phyloP scores from a whole-genome alignment of 345 rosid species.

The Leavenworthia alabamica region DNA sequence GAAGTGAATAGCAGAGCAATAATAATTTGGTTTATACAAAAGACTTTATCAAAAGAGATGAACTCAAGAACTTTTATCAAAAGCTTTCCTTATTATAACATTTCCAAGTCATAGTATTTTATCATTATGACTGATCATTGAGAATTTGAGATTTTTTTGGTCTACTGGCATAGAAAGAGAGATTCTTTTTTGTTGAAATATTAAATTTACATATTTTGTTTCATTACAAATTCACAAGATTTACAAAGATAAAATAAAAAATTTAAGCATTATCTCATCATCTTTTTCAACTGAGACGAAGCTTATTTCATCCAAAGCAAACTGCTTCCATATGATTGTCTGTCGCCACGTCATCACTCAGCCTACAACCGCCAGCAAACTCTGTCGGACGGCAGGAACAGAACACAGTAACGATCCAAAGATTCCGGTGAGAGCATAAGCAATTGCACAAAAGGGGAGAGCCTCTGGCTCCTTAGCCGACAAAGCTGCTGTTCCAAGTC shows the following conservation, averaged over 20 bases:
- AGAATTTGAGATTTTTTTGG: neutral
- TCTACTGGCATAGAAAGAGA: neutral
- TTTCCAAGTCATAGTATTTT: too few relatives aligned
- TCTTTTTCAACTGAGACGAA: neutral
- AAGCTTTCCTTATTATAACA: too few relatives aligned
- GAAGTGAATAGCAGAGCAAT: too few relatives aligned
- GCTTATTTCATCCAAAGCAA: neutral
- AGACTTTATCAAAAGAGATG: too few relatives aligned
- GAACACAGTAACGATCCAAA: slow-evolving; percentile 86
- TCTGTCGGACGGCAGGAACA: slow-evolving; percentile 74
- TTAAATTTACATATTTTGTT: neutral
- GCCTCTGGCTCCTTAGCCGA: slow-evolving; percentile 97
- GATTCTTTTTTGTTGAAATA: neutral
- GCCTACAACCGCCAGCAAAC: slow-evolving; percentile 65
- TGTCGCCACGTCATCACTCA: slow-evolving; percentile 22
- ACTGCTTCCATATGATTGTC: neutral
- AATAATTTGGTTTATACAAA: too few relatives aligned
- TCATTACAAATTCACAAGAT: slow-evolving; percentile 16
- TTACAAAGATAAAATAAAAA: neutral
- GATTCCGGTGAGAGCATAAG: slow-evolving; percentile 89
- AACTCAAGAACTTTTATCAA: too few relatives aligned
- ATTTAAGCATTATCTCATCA: neutral
- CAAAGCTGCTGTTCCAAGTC: slow-evolving; percentile 95
- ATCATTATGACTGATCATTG: neutral
- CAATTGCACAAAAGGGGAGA: slow-evolving; percentile 91